Conservation (phyloP, 768 basidiomycete species). For the Tephrocybe sp. region DNA sequence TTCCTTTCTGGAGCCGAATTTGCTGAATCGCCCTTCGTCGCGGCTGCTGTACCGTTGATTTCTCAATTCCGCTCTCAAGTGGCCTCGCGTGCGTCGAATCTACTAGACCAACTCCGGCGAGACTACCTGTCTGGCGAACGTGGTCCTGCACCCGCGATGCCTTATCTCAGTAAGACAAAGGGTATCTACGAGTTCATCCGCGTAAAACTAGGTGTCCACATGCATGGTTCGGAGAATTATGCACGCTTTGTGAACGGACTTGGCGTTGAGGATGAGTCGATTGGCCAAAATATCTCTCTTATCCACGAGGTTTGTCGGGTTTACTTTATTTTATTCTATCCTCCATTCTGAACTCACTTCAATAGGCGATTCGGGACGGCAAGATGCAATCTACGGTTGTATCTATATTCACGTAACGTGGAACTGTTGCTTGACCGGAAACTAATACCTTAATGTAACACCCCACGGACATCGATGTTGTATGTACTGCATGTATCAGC, state of each 20-base stretch:
- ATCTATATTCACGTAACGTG: constrained; percentile 38
- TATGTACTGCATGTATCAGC: neutral
- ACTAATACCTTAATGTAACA: neutral
- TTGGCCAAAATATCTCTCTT: constrained; percentile 70
- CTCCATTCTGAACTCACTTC: neutral
- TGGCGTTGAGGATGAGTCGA: constrained; percentile 49
- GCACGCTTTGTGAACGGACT: constrained; percentile 38
- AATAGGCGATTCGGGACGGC: constrained; percentile 47
- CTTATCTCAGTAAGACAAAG: constrained; percentile 60
- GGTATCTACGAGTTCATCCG: constrained; percentile 71
- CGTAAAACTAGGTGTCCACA: constrained; percentile 57
- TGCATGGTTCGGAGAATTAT: constrained; percentile 77
- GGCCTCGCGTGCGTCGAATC: constrained; percentile 40
- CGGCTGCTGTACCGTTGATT: constrained; percentile 29
- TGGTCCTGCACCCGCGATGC: constrained; percentile 61
- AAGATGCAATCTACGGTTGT: constrained; percentile 59
- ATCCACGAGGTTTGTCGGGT: constrained; percentile 58
- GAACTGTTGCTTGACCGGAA: neutral
- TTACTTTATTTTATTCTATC: neutral
- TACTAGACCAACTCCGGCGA: constrained; percentile 46
- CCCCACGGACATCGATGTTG: neutral
- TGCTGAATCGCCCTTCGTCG: constrained; percentile 18
- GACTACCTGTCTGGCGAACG: constrained; percentile 57
- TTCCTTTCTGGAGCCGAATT: constrained; percentile 42
- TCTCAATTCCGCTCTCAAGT: constrained; percentile 51